Evolutionary conservation across 306 rosid species (phyloP), one percentile per base, ranked within the genome.

Genomic region (Pterocarpus macrocarpus): DNA sequence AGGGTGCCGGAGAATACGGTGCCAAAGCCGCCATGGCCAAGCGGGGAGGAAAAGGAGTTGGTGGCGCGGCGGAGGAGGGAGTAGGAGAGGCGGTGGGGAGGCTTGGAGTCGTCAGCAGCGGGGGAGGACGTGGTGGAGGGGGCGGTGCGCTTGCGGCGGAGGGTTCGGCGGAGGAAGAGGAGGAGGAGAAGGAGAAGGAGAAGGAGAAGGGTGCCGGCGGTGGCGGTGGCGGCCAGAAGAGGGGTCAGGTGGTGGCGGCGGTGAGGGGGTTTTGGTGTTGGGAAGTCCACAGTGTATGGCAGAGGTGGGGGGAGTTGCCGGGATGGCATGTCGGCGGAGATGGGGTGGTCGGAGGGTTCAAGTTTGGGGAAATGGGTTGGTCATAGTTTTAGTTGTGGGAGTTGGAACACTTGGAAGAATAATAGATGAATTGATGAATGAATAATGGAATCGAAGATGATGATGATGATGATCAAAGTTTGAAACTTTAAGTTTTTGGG

Each of bases 11-110:
- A 76, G 80, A 76, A 96, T 8, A 96, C 99, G 15, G 97, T 87
- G n/a, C 99, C 99, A 52, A 87, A 96, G 9, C 98, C 99, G 2
- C 99, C 99, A 0, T 91, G 91, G 44, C 99, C 99, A 17, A 96
- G 90, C 15, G 90, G 94, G 81, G 84, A 41, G 65, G 98, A 84
- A 89, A 96, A 96, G 2, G 97, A 93, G 70, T 78, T 64, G 33
- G 99, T 96, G 81, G 99, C 97, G 9, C 90, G 98, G 78, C 92
- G 93, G 86, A 96, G 94, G 75, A 83, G 64, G 80, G 97, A 76
- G 87, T 83, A 95, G 30, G 97, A 72, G 88, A 85, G 74, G n/a
- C 90, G 92, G 76, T 87, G 88, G 0, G 99, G 97, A 0, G 97
- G 88, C 22, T 80, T 81, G 39, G 93, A 83, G 16, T 86, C 84